Evolutionary conservation across 2,329 filamentous ascomycete species (phyloP), one percentile per base, ranked within the genome.

Genomic region (Fulvia fulva): DNA sequence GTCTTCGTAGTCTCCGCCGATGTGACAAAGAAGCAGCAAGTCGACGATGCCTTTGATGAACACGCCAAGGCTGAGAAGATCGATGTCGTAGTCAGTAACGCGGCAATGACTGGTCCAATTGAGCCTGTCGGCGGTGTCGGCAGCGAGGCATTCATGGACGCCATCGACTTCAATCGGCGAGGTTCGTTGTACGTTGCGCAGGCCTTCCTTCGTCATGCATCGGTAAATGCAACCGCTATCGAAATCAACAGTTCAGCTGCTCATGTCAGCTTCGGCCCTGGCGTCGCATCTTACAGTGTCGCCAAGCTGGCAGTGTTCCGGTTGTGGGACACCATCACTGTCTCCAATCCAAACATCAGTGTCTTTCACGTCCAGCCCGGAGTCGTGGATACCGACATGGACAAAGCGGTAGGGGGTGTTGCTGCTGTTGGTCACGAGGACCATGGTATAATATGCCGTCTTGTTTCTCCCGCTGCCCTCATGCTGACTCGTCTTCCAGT

Each of bases 281-380:
- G 28, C 11, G 30, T 62, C 41, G 66, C 55, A 2, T 56, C 67
- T 0, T 79, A 78, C 56, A 66, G 66, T 0, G 63, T 70, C 1
- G 62, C 65, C 2, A 79, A 80, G 52, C 58, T 70, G 12, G 77
- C 75, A 0, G 62, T 63, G 1, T 44, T 66, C 3, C 75, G 74
- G 32, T 60, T 79, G 47, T 71, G 73, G 30, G 71, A 77, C 21
- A 73, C 69, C 26, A 57, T 77, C 2, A 68, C 66, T 0, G 63
- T 66, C 9, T 73, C 74, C 56, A 72, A 77, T 22, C 75, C 75
- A 0, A 60, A 68, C 0, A 41, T 78, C 0, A 67, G 71, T 16
- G 66, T 79, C 16, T 71, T 74, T 19, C 70, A 69, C 46, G 64
- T 77, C 1, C 77, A 80, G 9, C 77, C 78, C 1, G 78, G 77